Conservation (phyloP, 305 asterid genomes). For the Ajuga reptans region DNA sequence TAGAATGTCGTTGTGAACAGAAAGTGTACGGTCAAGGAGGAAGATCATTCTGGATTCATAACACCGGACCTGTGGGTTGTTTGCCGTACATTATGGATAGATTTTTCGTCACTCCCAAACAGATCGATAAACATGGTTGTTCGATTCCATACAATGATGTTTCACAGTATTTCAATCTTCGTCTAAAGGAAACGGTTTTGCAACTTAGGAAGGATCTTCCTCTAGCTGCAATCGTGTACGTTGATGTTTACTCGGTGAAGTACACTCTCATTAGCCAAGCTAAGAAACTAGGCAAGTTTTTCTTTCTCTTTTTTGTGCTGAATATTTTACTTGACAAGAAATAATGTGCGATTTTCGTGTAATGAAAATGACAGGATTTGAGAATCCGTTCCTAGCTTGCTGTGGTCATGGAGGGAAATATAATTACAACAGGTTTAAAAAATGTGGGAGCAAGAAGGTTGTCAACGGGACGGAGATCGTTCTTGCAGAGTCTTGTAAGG, state of each 20-base stretch:
- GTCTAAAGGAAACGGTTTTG: slow-evolving; percentile 31
- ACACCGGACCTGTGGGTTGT: slow-evolving; percentile 74
- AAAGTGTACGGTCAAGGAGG: slow-evolving; percentile 43
- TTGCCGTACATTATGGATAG: slow-evolving; percentile 59
- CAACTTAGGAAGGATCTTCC: slow-evolving; percentile 53
- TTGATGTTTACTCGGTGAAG: slow-evolving; percentile 53
- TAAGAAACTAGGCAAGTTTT: slow-evolving; percentile 42
- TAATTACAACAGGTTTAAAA: slow-evolving; percentile 44
- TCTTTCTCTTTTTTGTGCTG: not conserved
- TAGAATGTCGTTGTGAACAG: slow-evolving; percentile 19
- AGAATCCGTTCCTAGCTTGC: slow-evolving; percentile 56
- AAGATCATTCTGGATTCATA: slow-evolving; percentile 61
- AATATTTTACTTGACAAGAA: not conserved
- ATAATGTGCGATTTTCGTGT: not conserved
- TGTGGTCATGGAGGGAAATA: slow-evolving; percentile 81
- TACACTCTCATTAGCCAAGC: slow-evolving; percentile 51
- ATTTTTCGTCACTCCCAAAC: slow-evolving; percentile 39
- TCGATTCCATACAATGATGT: slow-evolving; percentile 55
- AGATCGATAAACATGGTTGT: slow-evolving; percentile 55
- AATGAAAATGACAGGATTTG: slow-evolving; percentile 48
- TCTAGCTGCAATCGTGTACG: slow-evolving; percentile 54
- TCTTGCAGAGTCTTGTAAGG: slow-evolving; percentile 43
- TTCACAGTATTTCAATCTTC: slow-evolving; percentile 48
- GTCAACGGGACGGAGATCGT: slow-evolving; percentile 50
- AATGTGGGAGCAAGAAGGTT: slow-evolving; percentile 50